These are phyloP conservation scores for Pistacia atlantica DNA, from an alignment of 345 rosid species.

Conservation along the genomic window DNA sequence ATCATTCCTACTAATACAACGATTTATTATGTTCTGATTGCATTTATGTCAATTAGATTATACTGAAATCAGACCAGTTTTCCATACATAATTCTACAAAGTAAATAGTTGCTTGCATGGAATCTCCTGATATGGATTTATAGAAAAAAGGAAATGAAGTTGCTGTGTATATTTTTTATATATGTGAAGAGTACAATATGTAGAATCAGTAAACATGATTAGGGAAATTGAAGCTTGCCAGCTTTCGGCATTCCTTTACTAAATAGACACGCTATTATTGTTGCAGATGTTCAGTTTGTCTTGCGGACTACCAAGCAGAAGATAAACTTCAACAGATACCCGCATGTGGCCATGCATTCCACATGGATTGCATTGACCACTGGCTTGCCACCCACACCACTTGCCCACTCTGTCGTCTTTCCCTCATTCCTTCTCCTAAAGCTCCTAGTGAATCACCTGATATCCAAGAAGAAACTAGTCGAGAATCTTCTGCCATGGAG, in stretches of 20 bases:
- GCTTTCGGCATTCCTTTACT: not conserved
- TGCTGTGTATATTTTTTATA: too few relatives aligned
- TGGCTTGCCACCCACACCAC: constrained; percentile 84
- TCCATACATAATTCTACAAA: too few relatives aligned
- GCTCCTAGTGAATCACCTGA: constrained; percentile 28
- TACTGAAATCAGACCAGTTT: too few relatives aligned
- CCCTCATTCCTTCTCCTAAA: constrained; percentile 57
- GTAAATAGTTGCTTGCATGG: too few relatives aligned
- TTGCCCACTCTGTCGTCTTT: constrained; percentile 88
- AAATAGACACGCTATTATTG: constrained; percentile 4
- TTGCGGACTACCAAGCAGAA: constrained; percentile 76
- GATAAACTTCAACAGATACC: constrained; percentile 88
- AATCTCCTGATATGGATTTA: too few relatives aligned
- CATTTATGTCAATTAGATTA: too few relatives aligned
- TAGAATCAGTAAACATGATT: not conserved
- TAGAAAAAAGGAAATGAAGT: too few relatives aligned
- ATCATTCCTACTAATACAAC: too few relatives aligned
- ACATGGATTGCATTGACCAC: constrained; percentile 88
- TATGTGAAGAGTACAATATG: too few relatives aligned
- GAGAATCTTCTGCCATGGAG: constrained; percentile 18
- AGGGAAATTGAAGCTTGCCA: not conserved
- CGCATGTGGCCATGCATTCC: constrained; percentile 82
- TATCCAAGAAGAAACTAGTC: constrained; percentile 31
- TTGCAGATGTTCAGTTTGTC: constrained; percentile 82
- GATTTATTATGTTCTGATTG: too few relatives aligned